Evolutionary conservation across 768 basidiomycete species (phyloP), one percentile per base, ranked within the genome.

Genomic region (Lepiota subincarnata): DNA sequence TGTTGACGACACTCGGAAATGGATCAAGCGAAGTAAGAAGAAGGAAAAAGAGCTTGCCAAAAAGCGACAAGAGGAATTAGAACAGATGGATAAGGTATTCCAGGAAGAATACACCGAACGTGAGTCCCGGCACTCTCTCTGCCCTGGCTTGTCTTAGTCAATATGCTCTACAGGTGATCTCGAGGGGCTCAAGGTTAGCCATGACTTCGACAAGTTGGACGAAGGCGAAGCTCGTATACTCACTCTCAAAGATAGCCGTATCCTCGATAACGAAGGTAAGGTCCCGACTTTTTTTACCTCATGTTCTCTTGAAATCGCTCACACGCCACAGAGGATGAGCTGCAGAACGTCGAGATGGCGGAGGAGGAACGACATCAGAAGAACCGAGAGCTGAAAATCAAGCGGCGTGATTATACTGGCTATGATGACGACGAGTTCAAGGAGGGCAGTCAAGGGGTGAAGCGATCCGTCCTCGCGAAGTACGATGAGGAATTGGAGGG

Each of bases 351-450:
- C 50, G 92, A 97, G 62, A 82, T 98, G 80, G 93, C 92, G 0
- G 95, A 97, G 65, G 84, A 81, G 47, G 93, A 95, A 60, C 82
- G 81, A 18, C 81, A 79, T 13, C 82, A 89, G 63, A 87, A 92
- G 70, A 85, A 86, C 34, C 73, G 83, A 46, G 90, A 94, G 40
- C 71, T 89, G 45, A 96, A 97, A 71, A 92, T 87, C 41, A 93
- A 96, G 73, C 85, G 80, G 53, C 83, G 81, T 20, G 88, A 90
- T 64, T 98, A 98, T 64, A 94, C 92, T 0, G 95, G 95, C 13
- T 96, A 91, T 66, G 95, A 99, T 61, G 96, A 98, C 61, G 94
- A 96, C 4, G 97, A 98, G 64, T 98, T 98, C 59, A 74, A 68
- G 2, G 81, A 81, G 19, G 89, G 84, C 19, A 79, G 75, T 42